Evolutionary conservation across 2,329 filamentous ascomycete genomes (phyloP).

Genomic region (Emmonsiellopsis sp.): DNA sequence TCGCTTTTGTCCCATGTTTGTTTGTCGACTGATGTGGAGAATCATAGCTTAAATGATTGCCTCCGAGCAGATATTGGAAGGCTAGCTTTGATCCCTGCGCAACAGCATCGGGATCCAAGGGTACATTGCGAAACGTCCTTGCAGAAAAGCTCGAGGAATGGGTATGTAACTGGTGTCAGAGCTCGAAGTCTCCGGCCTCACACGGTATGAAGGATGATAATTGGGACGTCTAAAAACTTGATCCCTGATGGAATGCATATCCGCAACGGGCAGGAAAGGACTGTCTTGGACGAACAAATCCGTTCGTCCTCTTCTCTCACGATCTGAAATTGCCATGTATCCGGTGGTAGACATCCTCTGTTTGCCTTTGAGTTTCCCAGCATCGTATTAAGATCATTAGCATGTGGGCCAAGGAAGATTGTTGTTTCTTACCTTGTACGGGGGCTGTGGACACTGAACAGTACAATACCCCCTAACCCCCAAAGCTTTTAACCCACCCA

Average conservation of each 20-base stretch:
- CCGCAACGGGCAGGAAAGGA: background rate
- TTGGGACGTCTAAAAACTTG: background rate
- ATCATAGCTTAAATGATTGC: background rate
- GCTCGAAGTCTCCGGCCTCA: too few relatives aligned
- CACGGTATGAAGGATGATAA: background rate
- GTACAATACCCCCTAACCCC: background rate
- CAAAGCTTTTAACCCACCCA: background rate
- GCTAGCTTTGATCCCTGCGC: background rate
- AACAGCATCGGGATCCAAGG: background rate
- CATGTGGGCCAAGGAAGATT: background rate
- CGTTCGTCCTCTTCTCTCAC: background rate
- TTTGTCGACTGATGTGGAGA: background rate
- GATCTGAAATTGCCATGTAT: background rate
- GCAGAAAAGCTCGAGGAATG: background rate
- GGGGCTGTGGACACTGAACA: too few relatives aligned
- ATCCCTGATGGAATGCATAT: background rate
- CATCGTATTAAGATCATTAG: background rate
- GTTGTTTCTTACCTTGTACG: too few relatives aligned
- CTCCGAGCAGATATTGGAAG: background rate
- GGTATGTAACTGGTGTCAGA: background rate
- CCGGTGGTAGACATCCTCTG: background rate
- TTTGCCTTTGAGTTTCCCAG: background rate
- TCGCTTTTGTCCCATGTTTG: background rate
- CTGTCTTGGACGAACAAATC: background rate
- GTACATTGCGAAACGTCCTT: background rate